Evolutionary conservation across 352 stramenopile genomes (phyloP).

Genomic region (Phytopythium sindhum): DNA sequence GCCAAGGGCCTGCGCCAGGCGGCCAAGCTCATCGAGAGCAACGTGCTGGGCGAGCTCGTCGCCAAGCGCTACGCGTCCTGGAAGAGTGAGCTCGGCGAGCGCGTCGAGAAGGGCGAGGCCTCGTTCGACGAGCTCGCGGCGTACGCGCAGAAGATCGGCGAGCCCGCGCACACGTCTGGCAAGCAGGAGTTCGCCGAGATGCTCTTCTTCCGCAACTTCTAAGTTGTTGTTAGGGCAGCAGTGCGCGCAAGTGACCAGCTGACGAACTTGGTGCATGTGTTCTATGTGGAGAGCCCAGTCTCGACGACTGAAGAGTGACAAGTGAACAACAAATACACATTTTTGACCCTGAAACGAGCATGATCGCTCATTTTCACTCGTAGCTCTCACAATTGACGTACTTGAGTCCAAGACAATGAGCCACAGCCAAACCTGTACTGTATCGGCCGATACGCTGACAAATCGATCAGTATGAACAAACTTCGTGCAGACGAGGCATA

Average conservation of each 20-base stretch:
- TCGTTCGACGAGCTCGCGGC: constrained; percentile 64
- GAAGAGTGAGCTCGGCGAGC: constrained; percentile 45
- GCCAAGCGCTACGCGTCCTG: constrained; percentile 69
- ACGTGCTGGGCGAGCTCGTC: constrained; percentile 44
- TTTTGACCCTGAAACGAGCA: too few relatives aligned
- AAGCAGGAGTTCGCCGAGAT: constrained; percentile 81
- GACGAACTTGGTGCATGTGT: too few relatives aligned
- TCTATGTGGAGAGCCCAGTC: too few relatives aligned
- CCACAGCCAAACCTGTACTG: too few relatives aligned
- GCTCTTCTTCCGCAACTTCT: constrained; percentile 41
- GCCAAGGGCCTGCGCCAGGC: constrained; percentile 66
- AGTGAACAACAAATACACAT: neutral
- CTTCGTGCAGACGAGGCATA: too few relatives aligned
- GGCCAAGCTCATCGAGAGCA: constrained; percentile 62
- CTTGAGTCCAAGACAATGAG: too few relatives aligned
- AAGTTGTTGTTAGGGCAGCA: constrained; percentile 1
- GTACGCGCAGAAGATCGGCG: constrained; percentile 39
- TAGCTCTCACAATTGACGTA: too few relatives aligned
- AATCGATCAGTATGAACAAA: too few relatives aligned
- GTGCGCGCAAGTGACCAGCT: too few relatives aligned
- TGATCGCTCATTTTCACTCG: too few relatives aligned
- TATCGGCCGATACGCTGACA: too few relatives aligned
- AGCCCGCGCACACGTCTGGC: constrained; percentile 56
- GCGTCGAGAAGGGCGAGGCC: constrained; percentile 54
- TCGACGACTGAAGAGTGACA: neutral